Conservation (phyloP, 2,329 filamentous ascomycete species). For the Neonectria neomacrospora region DNA sequence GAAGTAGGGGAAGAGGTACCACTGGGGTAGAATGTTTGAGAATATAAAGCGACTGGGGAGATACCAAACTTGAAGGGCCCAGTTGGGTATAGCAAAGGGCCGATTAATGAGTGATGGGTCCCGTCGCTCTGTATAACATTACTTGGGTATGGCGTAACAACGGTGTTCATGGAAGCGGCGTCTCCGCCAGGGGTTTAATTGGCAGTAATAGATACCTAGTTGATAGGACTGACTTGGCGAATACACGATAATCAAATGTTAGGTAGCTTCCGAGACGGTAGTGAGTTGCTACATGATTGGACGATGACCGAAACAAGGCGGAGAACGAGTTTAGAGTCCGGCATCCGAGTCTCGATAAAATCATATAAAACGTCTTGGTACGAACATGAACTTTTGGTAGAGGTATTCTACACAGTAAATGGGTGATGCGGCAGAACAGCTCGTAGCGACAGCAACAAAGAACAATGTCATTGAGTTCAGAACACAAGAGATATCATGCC, state of each 20-base stretch:
- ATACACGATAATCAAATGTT: background rate
- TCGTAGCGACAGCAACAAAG: slow-evolving; percentile 13
- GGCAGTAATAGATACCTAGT: slow-evolving; percentile 41
- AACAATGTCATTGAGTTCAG: slow-evolving; percentile 28
- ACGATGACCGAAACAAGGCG: background rate
- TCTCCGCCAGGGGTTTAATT: slow-evolving; percentile 22
- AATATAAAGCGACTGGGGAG: slow-evolving; percentile 1
- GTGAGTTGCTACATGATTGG: background rate
- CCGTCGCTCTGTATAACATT: slow-evolving; percentile 11
- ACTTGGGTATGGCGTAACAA: slow-evolving; percentile 15
- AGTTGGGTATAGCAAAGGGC: background rate
- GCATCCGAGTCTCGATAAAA: background rate
- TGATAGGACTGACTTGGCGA: slow-evolving; percentile 18
- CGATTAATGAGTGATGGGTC: background rate
- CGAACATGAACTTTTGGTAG: background rate
- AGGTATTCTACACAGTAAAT: background rate
- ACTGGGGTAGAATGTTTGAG: background rate
- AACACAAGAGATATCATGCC: slow-evolving; percentile 33
- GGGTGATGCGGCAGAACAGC: background rate
- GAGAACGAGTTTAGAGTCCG: background rate
- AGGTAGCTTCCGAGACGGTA: background rate
- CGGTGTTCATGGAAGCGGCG: slow-evolving; percentile 34
- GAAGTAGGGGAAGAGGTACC: background rate
- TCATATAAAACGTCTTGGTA: background rate
- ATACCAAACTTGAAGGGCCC: background rate